Evolutionary conservation across 2,329 filamentous ascomycete species (phyloP).

Genomic region (Aspergillus sp.): DNA sequence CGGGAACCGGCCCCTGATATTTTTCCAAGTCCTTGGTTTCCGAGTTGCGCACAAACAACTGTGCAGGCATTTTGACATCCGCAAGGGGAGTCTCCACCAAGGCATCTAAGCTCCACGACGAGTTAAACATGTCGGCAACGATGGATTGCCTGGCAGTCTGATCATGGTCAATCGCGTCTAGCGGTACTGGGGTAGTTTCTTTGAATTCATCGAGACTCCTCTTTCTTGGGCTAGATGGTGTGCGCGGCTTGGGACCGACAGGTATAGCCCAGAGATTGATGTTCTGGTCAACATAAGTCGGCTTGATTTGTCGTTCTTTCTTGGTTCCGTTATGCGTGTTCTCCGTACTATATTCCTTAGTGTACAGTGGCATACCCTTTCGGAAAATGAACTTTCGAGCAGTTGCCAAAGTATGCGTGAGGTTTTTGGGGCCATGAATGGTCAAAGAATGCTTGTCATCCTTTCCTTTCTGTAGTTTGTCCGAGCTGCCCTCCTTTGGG

Average conservation of each 20-base stretch:
- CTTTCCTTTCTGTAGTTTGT: constrained; percentile 26
- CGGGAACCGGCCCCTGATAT: constrained; percentile 72
- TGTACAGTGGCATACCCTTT: constrained; percentile 74
- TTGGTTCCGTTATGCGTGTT: constrained; percentile 30
- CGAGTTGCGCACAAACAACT: constrained; percentile 69
- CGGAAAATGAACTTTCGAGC: constrained; percentile 84
- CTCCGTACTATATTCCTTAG: constrained; percentile 66
- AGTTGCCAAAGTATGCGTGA: constrained; percentile 80
- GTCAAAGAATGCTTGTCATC: constrained; percentile 51
- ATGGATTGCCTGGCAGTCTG: constrained; percentile 63
- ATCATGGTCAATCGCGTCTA: constrained; percentile 40
- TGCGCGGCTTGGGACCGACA: constrained; percentile 39
- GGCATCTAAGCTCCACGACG: constrained; percentile 72
- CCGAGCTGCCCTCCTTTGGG: background rate
- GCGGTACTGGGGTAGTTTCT: constrained; percentile 22
- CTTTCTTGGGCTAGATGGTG: constrained; percentile 45
- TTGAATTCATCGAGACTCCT: constrained; percentile 56
- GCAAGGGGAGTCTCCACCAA: constrained; percentile 69
- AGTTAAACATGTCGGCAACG: constrained; percentile 79
- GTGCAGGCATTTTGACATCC: constrained; percentile 69
- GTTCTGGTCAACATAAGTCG: constrained; percentile 75
- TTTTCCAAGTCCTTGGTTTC: constrained; percentile 66
- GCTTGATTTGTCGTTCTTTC: constrained; percentile 45
- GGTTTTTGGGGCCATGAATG: constrained; percentile 80
- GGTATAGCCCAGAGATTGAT: constrained; percentile 86